Evolutionary conservation across 768 basidiomycete species (phyloP), one percentile per base, ranked within the genome.

Genomic region (Boletus tylopilopsis): DNA sequence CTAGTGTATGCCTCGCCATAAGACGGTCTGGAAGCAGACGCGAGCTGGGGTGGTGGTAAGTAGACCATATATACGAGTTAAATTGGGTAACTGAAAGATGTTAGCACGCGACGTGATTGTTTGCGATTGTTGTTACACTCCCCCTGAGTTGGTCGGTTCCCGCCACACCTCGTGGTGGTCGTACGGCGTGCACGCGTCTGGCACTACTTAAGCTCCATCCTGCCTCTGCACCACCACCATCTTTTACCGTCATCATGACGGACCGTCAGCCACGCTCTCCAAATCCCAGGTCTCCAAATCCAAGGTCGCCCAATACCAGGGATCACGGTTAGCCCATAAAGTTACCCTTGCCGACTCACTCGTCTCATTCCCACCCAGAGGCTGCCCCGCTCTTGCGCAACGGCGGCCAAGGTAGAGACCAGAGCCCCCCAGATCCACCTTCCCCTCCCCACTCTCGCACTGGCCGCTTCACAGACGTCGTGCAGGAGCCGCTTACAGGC

Each of bases 401-500:
- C 61, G 64, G 73, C 24, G 76, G 74, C 16, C 63, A 70, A 16
- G 76, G 75, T 2, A 63, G 73, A 35, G 68, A 75, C 45, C 69
- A 65, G 24, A 63, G 57, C 38, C 62, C 59, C 11, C 55, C 58
- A 19, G 65, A 57, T 35, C 63, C 60, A 51, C 73, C 36, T 70
- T 81, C 63, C 1, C 54, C 78, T 71, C 59, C 53, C 13, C 69
- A 55, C 37, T 55, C 68, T 15, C 21, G 60, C 7, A 38, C 60
- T 9, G 61, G 62, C 19, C 60, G 63, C 35, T 61, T 87, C 37
- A 74, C 79, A 23, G 68, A 78, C 11, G 72, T 82, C 50, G 79
- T 82, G 4, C 82, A 84, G 55, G 86, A 91, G 60, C 87, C 87
- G 2, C 78, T 97, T 30, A 91, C 92, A 1, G 76, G 86, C 19